Evolutionary conservation across 352 stramenopile species (phyloP).

Genomic region (Globisporangium abappressorium): DNA sequence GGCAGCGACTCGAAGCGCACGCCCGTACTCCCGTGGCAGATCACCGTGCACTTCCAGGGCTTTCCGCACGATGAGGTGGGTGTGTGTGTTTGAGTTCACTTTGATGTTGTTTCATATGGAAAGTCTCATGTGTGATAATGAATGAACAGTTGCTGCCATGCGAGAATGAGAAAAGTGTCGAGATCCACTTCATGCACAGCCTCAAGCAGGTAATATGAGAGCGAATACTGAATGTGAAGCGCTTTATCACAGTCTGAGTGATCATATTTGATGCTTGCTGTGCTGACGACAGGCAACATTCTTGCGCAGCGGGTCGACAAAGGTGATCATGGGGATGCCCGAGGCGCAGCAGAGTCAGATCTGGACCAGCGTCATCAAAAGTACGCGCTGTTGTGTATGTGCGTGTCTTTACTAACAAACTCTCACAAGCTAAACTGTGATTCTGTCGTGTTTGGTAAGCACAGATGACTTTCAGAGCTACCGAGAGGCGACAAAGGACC

Average conservation of each 20-base stretch:
- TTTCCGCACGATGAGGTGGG: slow-evolving; percentile 52
- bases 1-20: not conserved
- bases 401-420: no score
- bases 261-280: not conserved
- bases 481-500: slow-evolving; percentile 42
- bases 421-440: not conserved
- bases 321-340: slow-evolving; percentile 75
- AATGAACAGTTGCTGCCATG: slow-evolving; percentile 50
- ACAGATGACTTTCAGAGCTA: slow-evolving; percentile 56
- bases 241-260: not conserved
- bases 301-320: slow-evolving; percentile 68
- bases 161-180: slow-evolving; percentile 71
- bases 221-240: not conserved
- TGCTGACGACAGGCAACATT: slow-evolving; percentile 40
- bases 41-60: slow-evolving; percentile 81
- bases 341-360: slow-evolving; percentile 81
- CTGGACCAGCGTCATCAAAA: slow-evolving; percentile 71
- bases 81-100: not conserved
- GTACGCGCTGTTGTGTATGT: slow-evolving; percentile 20
- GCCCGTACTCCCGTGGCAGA: slow-evolving; percentile 47
- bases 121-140: not conserved
- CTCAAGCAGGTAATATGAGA: slow-evolving; percentile 53
- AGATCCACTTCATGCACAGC: slow-evolving; percentile 85
- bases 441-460: not conserved
- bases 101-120: not conserved